These are phyloP conservation scores for Vaccinium vitisidaea DNA, from an alignment of 148 eudicot species.

Conservation along the genomic window DNA sequence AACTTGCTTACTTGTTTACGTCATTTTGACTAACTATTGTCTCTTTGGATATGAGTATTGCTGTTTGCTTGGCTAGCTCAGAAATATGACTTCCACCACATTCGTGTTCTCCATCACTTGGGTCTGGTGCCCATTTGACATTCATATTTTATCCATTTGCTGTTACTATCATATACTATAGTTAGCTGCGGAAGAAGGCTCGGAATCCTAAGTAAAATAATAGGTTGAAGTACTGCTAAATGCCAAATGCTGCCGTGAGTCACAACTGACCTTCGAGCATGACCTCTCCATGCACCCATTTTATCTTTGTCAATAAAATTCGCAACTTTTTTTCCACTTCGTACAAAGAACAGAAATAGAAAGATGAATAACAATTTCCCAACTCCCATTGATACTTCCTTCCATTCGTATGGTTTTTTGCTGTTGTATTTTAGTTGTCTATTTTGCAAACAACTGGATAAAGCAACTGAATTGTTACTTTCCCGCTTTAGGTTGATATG, in stretches of 20 bases:
- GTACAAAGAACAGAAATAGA: background rate
- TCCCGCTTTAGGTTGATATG: background rate
- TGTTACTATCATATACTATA: background rate
- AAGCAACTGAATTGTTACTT: background rate
- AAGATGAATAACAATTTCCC: background rate
- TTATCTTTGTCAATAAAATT: background rate
- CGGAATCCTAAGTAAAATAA: background rate
- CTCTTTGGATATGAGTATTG: background rate
- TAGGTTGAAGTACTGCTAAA: background rate
- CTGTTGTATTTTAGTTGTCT: background rate
- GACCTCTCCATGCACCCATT: background rate
- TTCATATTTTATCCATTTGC: background rate
- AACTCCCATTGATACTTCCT: too few relatives aligned
- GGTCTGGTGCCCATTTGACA: background rate
- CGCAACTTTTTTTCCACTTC: background rate
- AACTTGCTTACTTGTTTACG: too few relatives aligned
- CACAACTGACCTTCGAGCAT: background rate
- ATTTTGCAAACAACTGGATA: background rate
- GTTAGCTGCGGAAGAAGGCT: background rate
- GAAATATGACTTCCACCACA: background rate
- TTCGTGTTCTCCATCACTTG: background rate
- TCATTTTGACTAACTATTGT: constrained; percentile 4
- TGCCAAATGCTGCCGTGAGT: too few relatives aligned
- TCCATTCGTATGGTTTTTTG: too few relatives aligned
- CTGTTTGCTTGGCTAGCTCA: background rate